Conservation (phyloP, 306 rosid genomes). For the Cicer arietinum region DNA sequence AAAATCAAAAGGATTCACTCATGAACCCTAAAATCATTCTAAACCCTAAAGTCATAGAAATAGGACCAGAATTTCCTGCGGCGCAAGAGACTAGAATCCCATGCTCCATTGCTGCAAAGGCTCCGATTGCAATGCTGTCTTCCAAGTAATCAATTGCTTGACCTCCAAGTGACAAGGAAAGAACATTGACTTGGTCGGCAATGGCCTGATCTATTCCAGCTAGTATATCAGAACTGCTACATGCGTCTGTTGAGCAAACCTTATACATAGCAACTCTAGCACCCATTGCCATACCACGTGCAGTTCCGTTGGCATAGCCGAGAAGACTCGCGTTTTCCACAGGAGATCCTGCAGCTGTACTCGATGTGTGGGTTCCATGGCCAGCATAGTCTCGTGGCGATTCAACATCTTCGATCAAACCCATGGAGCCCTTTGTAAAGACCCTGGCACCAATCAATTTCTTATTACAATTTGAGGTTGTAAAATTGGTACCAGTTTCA, state of each 20-base stretch:
- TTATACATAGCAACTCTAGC: conserved; percentile 80
- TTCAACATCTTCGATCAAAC: conserved; percentile 51
- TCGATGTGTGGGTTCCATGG: conserved; percentile 89
- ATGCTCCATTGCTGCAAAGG: conserved; percentile 81
- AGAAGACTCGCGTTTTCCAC: conserved; percentile 59
- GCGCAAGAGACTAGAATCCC: conserved; percentile 74
- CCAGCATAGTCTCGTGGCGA: conserved; percentile 84
- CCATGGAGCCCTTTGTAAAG: conserved; percentile 52
- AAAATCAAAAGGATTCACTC: no score
- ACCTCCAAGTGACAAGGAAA: conserved; percentile 80
- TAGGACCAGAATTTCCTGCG: conserved; percentile 80
- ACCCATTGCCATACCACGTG: conserved; percentile 80
- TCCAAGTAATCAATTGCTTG: conserved; percentile 47
- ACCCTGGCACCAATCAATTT: conserved; percentile 79
- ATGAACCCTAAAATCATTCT: no score
- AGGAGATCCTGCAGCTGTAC: conserved; percentile 69
- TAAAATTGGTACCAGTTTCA: conserved; percentile 63
- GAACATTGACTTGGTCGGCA: conserved; percentile 63
- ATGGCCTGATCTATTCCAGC: conserved; percentile 80
- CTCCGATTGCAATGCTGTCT: conserved; percentile 69
- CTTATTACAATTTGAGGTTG: conserved; percentile 57
- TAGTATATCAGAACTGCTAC: conserved; percentile 65
- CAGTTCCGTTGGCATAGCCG: conserved; percentile 71
- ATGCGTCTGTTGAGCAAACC: conserved; percentile 65
- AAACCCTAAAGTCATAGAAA: no score